phyloP scores from a whole-genome alignment of 1,284 basidiomycete species.

The Cutaneotrichosporon sp. region DNA sequence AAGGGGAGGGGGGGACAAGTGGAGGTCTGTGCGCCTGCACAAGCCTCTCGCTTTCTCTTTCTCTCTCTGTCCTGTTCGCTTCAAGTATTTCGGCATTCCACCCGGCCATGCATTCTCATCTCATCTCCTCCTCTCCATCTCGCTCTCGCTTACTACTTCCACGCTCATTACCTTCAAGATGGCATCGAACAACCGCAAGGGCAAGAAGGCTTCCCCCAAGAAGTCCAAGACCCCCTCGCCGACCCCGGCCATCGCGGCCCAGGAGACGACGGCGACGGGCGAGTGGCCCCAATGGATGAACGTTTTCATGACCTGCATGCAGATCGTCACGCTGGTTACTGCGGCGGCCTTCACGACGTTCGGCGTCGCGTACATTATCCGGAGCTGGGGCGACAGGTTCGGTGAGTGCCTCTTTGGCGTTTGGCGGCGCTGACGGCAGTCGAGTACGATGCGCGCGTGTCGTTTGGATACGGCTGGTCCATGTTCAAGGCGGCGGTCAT shows the following conservation, averaged over 20 bases:
- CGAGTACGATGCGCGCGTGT: neutral
- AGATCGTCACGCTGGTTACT: neutral
- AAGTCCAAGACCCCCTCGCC: neutral
- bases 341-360: neutral
- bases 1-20: no score
- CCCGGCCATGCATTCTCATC: neutral
- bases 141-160: neutral
- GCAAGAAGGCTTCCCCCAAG: neutral
- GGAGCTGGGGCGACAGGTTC: neutral
- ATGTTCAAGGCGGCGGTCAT: neutral
- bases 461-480: neutral
- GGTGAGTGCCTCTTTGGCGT: neutral
- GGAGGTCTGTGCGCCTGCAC: neutral
- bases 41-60: no score
- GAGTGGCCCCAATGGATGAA: conserved; percentile 7
- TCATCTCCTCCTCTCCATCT: neutral
- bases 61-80: no score
- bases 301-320: neutral
- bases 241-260: neutral
- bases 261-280: neutral
- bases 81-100: neutral
- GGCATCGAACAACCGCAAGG: neutral
- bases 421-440: neutral
- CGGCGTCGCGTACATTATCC: neutral
- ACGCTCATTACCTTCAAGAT: neutral